A percentile compares a stretch with the other conserved stretches of the same genome.
Conservation (phyloP, 139 green algal genomes). For the Micromonas pusilla region DNA sequence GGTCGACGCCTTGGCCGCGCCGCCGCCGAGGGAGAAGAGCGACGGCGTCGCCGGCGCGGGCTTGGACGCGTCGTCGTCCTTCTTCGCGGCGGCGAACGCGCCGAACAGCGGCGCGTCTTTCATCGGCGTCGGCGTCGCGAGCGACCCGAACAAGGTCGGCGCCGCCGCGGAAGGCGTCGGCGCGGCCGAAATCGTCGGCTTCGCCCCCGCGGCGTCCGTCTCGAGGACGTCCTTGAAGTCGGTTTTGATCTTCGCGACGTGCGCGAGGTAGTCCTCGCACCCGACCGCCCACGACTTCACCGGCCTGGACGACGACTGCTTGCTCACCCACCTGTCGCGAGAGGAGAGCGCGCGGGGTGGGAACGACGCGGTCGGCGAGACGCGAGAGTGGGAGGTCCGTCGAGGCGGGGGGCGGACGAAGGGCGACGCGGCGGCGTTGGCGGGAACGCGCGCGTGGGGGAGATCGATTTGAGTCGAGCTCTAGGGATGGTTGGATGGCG, state of each 20-base stretch:
- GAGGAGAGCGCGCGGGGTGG: too few relatives aligned
- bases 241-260: neutral
- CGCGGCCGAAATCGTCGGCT: neutral
- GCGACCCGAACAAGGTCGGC: neutral
- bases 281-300: neutral
- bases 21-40: neutral
- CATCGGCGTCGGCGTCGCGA: neutral
- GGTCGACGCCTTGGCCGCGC: neutral
- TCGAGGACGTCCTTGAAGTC: constrained; percentile 15
- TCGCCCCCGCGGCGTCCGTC: neutral
- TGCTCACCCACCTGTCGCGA: neutral
- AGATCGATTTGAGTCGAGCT: neutral
- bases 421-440: too few relatives aligned
- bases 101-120: neutral
- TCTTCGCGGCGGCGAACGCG: neutral
- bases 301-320: neutral
- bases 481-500: too few relatives aligned
- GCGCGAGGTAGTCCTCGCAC: constrained; percentile 17
- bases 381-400: too few relatives aligned
- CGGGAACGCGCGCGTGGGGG: neutral
- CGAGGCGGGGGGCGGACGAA: too few relatives aligned
- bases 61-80: neutral
- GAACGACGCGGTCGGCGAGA: too few relatives aligned
- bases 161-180: neutral
- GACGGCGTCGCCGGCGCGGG: neutral